Conservation (phyloP, 2,329 filamentous ascomycete species). For the Cadophora sp. region DNA sequence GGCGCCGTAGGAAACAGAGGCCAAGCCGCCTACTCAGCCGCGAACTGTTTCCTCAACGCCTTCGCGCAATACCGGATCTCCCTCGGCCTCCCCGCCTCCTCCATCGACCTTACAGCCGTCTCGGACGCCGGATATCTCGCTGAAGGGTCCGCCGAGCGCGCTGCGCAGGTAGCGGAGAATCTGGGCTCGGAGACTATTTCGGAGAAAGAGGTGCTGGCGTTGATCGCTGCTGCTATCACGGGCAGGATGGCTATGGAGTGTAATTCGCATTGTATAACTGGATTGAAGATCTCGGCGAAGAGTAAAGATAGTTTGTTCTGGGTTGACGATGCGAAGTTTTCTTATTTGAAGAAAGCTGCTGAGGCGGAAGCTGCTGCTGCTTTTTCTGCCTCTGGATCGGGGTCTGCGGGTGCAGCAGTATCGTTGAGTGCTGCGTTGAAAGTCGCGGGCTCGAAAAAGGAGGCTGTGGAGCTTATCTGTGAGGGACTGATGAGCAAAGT, state of each 20-base stretch:
- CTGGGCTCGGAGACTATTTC: conserved; percentile 32
- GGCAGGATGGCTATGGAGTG: conserved; percentile 25
- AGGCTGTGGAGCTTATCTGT: conserved; percentile 46
- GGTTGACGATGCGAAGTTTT: conserved; percentile 38
- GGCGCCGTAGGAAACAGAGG: conserved; percentile 40
- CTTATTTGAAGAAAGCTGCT: conserved; percentile 27
- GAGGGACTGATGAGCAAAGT: conserved; percentile 52
- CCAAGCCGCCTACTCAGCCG: conserved; percentile 44
- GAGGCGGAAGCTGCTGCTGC: conserved; percentile 8
- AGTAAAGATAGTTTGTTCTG: conserved; percentile 39
- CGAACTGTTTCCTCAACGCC: conserved; percentile 44
- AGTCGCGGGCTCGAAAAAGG: conserved; percentile 28
- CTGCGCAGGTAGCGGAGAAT: conserved; percentile 26
- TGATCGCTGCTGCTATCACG: conserved; percentile 42
- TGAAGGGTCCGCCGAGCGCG: conserved; percentile 18
- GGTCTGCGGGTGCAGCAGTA: conserved; percentile 3
- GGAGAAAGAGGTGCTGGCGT: conserved; percentile 35
- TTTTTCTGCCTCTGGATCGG: not conserved
- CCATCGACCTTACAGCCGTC: conserved; percentile 38
- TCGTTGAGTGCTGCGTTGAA: conserved; percentile 30
- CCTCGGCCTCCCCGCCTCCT: conserved; percentile 34
- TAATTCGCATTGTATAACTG: conserved; percentile 38
- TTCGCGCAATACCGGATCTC: conserved; percentile 35
- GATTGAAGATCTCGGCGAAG: conserved; percentile 29
- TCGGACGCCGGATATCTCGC: conserved; percentile 41